Evolutionary conservation across 2,329 filamentous ascomycete species (phyloP).

Genomic region (Penicillium sp.): DNA sequence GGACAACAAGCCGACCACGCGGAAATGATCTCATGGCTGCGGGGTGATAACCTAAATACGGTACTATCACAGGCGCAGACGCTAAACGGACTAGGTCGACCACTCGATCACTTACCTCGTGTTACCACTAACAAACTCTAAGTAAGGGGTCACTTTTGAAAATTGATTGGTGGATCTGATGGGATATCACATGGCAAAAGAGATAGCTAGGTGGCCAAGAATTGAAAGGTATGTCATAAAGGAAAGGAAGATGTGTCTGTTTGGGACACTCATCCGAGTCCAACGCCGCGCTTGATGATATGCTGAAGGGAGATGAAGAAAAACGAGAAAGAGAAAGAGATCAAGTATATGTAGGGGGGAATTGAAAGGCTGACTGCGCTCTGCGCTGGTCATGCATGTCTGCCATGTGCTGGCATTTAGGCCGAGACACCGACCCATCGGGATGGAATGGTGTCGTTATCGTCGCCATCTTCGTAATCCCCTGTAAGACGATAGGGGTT

Average conservation of each 20-base stretch:
- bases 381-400: slow-evolving; percentile 10
- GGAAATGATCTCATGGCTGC: slow-evolving; percentile 20
- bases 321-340: neutral
- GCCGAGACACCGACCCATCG: slow-evolving; percentile 25
- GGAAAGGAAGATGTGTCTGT: slow-evolving; percentile 13
- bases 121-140: neutral
- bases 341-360: slow-evolving; percentile 14
- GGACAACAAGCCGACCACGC: slow-evolving; percentile 8
- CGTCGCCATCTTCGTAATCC: slow-evolving; percentile 24
- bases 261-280: slow-evolving; percentile 17
- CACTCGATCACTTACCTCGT: neutral
- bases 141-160: neutral
- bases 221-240: slow-evolving; percentile 16
- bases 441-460: slow-evolving; percentile 21
- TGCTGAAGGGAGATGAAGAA: slow-evolving; percentile 2
- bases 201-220: slow-evolving; percentile 8
- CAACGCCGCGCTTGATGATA: slow-evolving; percentile 23
- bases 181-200: slow-evolving; percentile 1
- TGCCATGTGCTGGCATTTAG: slow-evolving; percentile 1
- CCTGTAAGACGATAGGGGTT: slow-evolving; percentile 18
- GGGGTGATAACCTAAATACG: too few species aligned
- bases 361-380: slow-evolving; percentile 9
- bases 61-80: neutral
- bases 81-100: neutral
- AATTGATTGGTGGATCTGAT: slow-evolving; percentile 9